A percentile compares a stretch with the other conserved stretches of the same genome.
These are phyloP conservation scores for Capillidium heterosporum DNA, from an alignment of 371 early-diverging fungal genomes.

Conservation along the genomic window DNA sequence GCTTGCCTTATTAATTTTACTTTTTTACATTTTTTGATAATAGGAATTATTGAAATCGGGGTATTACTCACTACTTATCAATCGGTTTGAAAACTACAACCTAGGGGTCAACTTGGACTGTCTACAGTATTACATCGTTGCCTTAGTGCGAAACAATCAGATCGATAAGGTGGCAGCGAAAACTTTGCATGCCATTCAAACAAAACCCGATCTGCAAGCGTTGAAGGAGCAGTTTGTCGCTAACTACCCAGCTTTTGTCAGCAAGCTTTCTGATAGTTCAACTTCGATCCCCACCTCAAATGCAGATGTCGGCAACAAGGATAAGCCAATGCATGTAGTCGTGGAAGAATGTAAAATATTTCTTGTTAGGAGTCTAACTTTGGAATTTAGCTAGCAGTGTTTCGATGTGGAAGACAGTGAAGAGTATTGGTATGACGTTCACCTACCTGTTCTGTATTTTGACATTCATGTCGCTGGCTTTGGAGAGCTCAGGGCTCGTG, in stretches of 20 bases:
- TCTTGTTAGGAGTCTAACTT: not conserved
- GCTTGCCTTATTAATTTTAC: not conserved
- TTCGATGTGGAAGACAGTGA: constrained; percentile 45
- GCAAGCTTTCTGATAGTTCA: not conserved
- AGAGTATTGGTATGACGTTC: constrained; percentile 53
- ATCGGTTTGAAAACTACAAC: constrained; percentile 48
- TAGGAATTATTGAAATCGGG: constrained; percentile 48
- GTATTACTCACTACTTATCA: constrained; percentile 36
- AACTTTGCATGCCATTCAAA: constrained; percentile 10
- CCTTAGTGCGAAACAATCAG: constrained; percentile 40
- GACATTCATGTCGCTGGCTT: constrained; percentile 44
- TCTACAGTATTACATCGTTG: constrained; percentile 46
- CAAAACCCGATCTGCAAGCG: not conserved
- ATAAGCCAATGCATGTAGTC: constrained; percentile 33
- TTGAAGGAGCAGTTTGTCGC: not conserved
- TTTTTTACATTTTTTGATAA: not conserved
- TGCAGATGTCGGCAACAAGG: constrained; percentile 13
- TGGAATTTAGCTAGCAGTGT: constrained; percentile 27
- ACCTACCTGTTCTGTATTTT: constrained; percentile 62
- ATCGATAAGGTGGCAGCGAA: constrained; percentile 41
- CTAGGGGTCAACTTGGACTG: constrained; percentile 42
- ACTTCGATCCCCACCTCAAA: not conserved
- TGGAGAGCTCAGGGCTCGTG: constrained; percentile 56
- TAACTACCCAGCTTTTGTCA: not conserved
- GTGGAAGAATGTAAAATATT: constrained; percentile 24